Percentiles rank a stretch among this genome's conserved stretches.
Evolutionary conservation across 345 rosid species (phyloP).

Genomic region (Hibiscus trionum): DNA sequence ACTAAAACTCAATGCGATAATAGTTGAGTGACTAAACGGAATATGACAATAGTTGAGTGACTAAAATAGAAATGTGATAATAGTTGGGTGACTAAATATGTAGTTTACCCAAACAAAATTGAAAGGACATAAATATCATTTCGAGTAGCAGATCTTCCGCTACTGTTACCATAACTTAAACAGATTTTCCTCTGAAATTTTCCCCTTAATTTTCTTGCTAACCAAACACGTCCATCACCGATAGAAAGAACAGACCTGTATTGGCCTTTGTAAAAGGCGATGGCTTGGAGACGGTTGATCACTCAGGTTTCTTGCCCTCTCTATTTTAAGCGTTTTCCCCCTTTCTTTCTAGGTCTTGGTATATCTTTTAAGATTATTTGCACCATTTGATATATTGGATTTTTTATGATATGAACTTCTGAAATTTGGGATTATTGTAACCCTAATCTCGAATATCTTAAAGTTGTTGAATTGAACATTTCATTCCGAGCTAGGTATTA

Average conservation of each 20-base stretch:
- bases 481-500: background rate
- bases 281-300: conserved; percentile 92
- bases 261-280: conserved; percentile 20
- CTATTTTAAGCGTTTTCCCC: background rate
- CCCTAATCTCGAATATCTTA: conserved; percentile 9
- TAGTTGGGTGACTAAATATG: too few relatives aligned
- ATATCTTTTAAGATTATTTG: background rate
- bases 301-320: conserved; percentile 42
- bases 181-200: background rate
- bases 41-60: too few relatives aligned
- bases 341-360: background rate
- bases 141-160: background rate
- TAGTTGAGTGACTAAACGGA: too few relatives aligned
- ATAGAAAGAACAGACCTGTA: conserved; percentile 15
- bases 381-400: background rate
- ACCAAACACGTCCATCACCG: conserved; percentile 18
- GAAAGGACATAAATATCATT: background rate
- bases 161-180: background rate
- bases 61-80: too few relatives aligned
- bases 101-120: background rate
- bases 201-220: conserved; percentile 11
- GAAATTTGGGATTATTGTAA: conserved; percentile 1
- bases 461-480: background rate
- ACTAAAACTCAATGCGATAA: too few relatives aligned
- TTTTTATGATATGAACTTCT: background rate